Conservation (phyloP, 495 filamentous ascomycete genomes). For the Lichenothelia convexa region DNA sequence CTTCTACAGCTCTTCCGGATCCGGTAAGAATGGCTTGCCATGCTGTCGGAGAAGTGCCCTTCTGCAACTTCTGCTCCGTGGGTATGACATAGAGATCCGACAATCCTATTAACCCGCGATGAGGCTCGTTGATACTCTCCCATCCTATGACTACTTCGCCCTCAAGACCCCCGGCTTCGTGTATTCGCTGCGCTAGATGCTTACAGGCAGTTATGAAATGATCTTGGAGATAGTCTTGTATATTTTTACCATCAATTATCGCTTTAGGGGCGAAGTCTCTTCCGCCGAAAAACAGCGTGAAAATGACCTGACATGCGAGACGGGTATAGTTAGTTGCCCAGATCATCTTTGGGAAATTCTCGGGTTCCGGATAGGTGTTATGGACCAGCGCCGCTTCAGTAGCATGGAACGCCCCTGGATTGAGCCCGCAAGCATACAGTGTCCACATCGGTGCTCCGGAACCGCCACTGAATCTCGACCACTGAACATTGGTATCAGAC, state of each 20-base stretch:
- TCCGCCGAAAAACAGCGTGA: constrained; percentile 89
- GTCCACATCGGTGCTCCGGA: constrained; percentile 98
- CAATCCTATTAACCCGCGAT: constrained; percentile 72
- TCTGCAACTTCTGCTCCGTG: constrained; percentile 73
- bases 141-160: constrained; percentile 81
- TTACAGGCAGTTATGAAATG: constrained; percentile 67
- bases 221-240: constrained; percentile 84
- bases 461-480: constrained; percentile 85
- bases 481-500: constrained; percentile 30
- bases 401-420: constrained; percentile 63
- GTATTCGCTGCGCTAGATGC: constrained; percentile 66
- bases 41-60: constrained; percentile 83
- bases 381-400: constrained; percentile 91
- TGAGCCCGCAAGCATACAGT: constrained; percentile 77
- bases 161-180: constrained; percentile 79
- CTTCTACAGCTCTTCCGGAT: constrained; percentile 73
- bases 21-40: constrained; percentile 88
- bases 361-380: constrained; percentile 78
- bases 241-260: constrained; percentile 84
- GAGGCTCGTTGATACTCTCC: constrained; percentile 91
- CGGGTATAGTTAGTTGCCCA: constrained; percentile 96
- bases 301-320: constrained; percentile 74
- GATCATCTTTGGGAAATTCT: constrained; percentile 91
- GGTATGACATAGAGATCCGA: constrained; percentile 71
- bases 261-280: constrained; percentile 88